Evolutionary conservation across 1,284 basidiomycete genomes (phyloP).

Genomic region (Moesziomyces globuligerus): DNA sequence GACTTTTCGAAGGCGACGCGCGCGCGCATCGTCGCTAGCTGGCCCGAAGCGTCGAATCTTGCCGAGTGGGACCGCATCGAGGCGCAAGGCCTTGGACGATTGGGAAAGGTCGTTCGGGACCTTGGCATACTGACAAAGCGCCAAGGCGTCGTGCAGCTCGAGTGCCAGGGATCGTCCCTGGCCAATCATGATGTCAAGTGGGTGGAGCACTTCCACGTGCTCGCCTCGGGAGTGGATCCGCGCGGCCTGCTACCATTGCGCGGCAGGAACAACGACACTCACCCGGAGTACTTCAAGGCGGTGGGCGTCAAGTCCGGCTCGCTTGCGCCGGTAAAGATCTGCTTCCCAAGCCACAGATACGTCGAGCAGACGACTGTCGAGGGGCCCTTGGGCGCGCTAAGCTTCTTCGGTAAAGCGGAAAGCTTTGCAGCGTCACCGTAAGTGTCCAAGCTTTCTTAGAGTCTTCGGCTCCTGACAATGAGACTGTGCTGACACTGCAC

Average conservation of each 20-base stretch:
- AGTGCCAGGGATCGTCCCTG: conserved; percentile 62
- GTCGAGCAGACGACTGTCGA: conserved; percentile 47
- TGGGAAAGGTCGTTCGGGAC: conserved; percentile 47
- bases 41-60: conserved; percentile 38
- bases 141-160: conserved; percentile 17
- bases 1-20: conserved; percentile 35
- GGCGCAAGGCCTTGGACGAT: conserved; percentile 52
- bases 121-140: conserved; percentile 13
- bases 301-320: neutral
- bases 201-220: conserved; percentile 62
- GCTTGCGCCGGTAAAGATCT: conserved; percentile 52
- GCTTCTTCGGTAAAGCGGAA: conserved; percentile 62
- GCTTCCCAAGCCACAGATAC: conserved; percentile 58
- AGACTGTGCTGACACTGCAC: neutral
- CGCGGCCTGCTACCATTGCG: conserved; percentile 39
- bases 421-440: conserved; percentile 33
- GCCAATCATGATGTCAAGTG: conserved; percentile 57
- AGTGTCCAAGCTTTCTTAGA: no score
- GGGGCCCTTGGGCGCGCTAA: conserved; percentile 50
- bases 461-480: neutral
- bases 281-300: conserved; percentile 24
- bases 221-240: conserved; percentile 48
- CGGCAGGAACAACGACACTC: conserved; percentile 23
- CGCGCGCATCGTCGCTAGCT: conserved; percentile 53
- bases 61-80: conserved; percentile 58